Base-by-base conservation (phyloP, 1,139 yeast genomes). In the Pneumocystis murina region DNA sequence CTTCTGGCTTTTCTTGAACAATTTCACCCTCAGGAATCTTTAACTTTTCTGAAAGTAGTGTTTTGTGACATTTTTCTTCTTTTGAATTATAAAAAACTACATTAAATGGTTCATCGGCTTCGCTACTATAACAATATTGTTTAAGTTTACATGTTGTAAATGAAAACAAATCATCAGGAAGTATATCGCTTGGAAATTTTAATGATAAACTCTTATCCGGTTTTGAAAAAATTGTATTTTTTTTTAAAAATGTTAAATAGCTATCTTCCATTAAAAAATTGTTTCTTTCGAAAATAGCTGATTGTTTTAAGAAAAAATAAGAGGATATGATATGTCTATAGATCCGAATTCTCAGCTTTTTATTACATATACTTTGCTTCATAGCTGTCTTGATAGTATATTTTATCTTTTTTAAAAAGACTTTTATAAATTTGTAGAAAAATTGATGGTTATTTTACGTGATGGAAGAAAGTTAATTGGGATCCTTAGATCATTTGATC, bases 351-450 rank as follows among this genome's bases (percentile, higher is more conserved):
- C 55, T 1, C 55, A 48, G 12, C 55, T 60, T 17, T 92, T 91
- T 77, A 92, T 97, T 63, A 92, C 98, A 0, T 95, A 97, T 0
- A 97, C 97, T 1, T 95, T 96, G 38, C 83, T 92, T 64, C 90
- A 92, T 60, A 96, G 96, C 36, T 86, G 95, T 24, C 96, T 92
- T 28, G 97, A 92, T 74, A 83, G 95, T 74, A 76, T 72, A 78
- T 78, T n/a, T 60, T 60, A 8, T 7, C 5, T 12, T 24, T 40
- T 41, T 35, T 3, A 28, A 33, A n/a, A 8, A 4, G 10, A 6
- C 2, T 1, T 48, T 24, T 48, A 38, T 40, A n/a, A 36, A 24
- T n/a, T 20, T 60, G 16, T 62, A 77, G 80, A 78, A 74, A 85
- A 85, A 71, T 86, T 89, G 57, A 85, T 89, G 70, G 95, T 90